A percentile compares a stretch with the other conserved stretches of the same genome.
These are phyloP conservation scores for Penicillium sp. DNA, from an alignment of 2,329 filamentous ascomycete species.

Conservation along the genomic window DNA sequence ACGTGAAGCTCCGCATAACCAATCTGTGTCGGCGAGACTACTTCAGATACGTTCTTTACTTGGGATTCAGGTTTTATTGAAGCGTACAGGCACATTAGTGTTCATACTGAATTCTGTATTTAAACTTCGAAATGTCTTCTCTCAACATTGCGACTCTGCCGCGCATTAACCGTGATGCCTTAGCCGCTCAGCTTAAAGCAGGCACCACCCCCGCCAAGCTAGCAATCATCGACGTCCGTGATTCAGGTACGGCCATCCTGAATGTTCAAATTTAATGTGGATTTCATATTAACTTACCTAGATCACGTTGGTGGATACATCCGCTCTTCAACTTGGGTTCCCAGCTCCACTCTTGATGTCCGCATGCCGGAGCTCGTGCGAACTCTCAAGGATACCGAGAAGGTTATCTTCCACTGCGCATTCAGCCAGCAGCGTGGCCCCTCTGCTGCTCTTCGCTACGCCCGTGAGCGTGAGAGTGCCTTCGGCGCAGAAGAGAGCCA, in stretches of 20 bases:
- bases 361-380: slow-evolving; percentile 80
- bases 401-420: slow-evolving; percentile 91
- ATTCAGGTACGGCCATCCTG: slow-evolving; percentile 59
- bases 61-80: too few relatives aligned
- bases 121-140: slow-evolving; percentile 44
- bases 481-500: slow-evolving; percentile 42
- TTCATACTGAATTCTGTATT: neutral
- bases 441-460: slow-evolving; percentile 75
- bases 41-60: neutral
- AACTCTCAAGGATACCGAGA: slow-evolving; percentile 72
- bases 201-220: slow-evolving; percentile 50
- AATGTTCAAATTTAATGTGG: neutral
- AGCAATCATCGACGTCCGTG: slow-evolving; percentile 85
- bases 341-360: slow-evolving; percentile 70
- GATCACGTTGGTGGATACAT: slow-evolving; percentile 94
- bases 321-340: slow-evolving; percentile 71
- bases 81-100: neutral
- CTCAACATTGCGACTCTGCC: slow-evolving; percentile 63
- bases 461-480: slow-evolving; percentile 60
- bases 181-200: slow-evolving; percentile 65
- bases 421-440: slow-evolving; percentile 90
- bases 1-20: slow-evolving; percentile 16
- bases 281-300: slow-evolving; percentile 31
- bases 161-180: slow-evolving; percentile 67
- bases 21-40: neutral